Conservation (phyloP, 345 rosid genomes). For the Heritiera fomes region DNA sequence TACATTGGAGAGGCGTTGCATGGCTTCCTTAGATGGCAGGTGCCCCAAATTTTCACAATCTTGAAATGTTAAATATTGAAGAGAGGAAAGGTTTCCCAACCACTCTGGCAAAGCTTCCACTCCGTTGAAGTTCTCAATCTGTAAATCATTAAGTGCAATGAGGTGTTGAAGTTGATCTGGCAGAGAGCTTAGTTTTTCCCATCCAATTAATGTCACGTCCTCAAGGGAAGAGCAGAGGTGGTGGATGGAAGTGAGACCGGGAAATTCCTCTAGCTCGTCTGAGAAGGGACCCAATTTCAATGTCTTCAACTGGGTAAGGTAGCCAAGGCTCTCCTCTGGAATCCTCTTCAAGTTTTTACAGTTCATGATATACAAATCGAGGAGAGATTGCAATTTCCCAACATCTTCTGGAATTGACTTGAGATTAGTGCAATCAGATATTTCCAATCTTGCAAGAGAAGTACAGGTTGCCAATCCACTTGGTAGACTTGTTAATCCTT, state of each 20-base stretch:
- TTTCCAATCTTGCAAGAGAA: background rate
- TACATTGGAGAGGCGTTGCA: too few species aligned
- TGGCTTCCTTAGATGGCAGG: too few species aligned
- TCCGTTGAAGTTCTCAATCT: background rate
- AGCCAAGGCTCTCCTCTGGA: background rate
- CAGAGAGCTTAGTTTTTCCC: conserved; percentile 1
- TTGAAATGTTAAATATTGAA: rapidly evolving
- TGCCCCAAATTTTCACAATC: background rate
- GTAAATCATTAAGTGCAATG: background rate
- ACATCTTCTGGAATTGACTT: background rate
- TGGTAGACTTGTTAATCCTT: background rate
- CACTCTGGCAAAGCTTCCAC: conserved; percentile 10
- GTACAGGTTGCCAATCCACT: background rate
- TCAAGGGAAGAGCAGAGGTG: conserved; percentile 8
- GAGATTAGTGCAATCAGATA: background rate
- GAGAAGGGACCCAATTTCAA: background rate
- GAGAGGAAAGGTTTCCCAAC: conserved; percentile 15
- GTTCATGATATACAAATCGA: too few species aligned
- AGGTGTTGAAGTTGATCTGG: conserved; percentile 20
- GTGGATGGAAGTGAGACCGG: background rate
- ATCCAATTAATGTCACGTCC: background rate
- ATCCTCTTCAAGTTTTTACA: too few species aligned
- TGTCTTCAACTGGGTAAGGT: background rate
- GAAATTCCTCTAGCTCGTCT: conserved; percentile 14
- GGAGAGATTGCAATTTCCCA: too few species aligned